Evolutionary conservation across 768 basidiomycete genomes (phyloP), one percentile per base, ranked within the genome.

Genomic region (Leccinum variicolor): DNA sequence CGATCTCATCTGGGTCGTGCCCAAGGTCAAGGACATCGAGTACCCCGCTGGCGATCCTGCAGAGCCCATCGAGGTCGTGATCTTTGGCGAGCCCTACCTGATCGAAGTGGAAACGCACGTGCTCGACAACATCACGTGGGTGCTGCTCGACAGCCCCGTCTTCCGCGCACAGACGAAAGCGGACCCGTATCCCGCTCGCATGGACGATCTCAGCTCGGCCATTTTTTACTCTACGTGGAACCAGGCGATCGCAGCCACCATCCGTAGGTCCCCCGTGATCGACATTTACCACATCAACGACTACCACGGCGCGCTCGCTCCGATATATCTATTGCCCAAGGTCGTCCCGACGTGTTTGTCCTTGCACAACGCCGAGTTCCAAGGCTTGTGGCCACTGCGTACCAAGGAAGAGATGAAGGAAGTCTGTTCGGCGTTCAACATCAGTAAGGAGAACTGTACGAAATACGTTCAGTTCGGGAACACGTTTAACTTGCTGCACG

Each of bases 191-290:
- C 94, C 94, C 29, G 89, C 92, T 66, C 91, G 94, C 65, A 97
- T 97, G 94, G 94, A 97, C 69, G 94, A 97, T 71, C 80, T 97
- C 61, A 90, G 89, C 63, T 96, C 94, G 10, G 94, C 94, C 43
- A 96, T 96, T 68, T 97, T 96, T 80, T 97, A 97, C 72, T 96
- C 94, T 50, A 94, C 94, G 17, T 97, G 94, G 94, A 97, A 97
- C 67, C 94, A 97, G 74, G 92, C 94, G 46, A 94, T 97, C 62
- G 93, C 94, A 17, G 87, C 92, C 47, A 91, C 93, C 31, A 89
- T 97, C 62, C 87, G 92, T 61, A 85, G 93, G 54, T 79, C 78
- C 75, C 92, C 94, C 1, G 85, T 86, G 62, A 86, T 96, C 65
- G 94, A 97, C 69, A 88, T 97, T 61, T 96, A 96, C 74, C 94